Evolutionary conservation across 2,329 filamentous ascomycete genomes (phyloP).

Genomic region (Cladobotryum mycophilum): DNA sequence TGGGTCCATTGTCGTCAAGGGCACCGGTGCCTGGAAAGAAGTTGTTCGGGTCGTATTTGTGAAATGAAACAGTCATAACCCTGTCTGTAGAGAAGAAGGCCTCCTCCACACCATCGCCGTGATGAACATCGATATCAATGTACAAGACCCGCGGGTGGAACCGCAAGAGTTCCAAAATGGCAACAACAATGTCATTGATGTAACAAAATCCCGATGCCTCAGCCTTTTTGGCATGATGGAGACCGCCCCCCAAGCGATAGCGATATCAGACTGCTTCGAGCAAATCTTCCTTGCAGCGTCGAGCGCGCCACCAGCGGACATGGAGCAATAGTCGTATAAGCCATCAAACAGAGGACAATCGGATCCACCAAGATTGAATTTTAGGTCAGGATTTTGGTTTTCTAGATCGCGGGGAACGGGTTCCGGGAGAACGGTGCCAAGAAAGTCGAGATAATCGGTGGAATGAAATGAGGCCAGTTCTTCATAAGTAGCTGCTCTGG

Average conservation of each 20-base stretch:
- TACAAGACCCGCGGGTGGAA: constrained; percentile 82
- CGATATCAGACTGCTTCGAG: constrained; percentile 84
- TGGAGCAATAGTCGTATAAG: constrained; percentile 88
- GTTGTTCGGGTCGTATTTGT: constrained; percentile 79
- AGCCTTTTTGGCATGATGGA: constrained; percentile 92
- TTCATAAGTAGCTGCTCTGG: constrained; percentile 77
- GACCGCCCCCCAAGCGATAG: constrained; percentile 96
- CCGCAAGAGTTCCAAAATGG: constrained; percentile 80
- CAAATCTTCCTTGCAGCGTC: constrained; percentile 87
- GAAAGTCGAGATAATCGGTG: constrained; percentile 83
- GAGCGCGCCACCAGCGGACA: constrained; percentile 85
- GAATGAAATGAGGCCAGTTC: constrained; percentile 85
- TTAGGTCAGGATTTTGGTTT: constrained; percentile 54
- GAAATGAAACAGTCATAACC: constrained; percentile 89
- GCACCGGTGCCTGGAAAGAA: constrained; percentile 93
- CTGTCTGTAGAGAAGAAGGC: constrained; percentile 85
- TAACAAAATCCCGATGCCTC: constrained; percentile 97
- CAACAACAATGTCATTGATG: constrained; percentile 96
- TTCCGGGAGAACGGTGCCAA: constrained; percentile 64
- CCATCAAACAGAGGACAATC: constrained; percentile 97
- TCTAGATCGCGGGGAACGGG: constrained; percentile 60
- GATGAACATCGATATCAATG: constrained; percentile 90
- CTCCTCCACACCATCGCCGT: constrained; percentile 86
- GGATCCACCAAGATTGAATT: constrained; percentile 81
- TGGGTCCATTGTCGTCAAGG: constrained; percentile 76